phyloP scores from a whole-genome alignment of 148 eudicot species.

The Fagopyrum homotropicum region DNA sequence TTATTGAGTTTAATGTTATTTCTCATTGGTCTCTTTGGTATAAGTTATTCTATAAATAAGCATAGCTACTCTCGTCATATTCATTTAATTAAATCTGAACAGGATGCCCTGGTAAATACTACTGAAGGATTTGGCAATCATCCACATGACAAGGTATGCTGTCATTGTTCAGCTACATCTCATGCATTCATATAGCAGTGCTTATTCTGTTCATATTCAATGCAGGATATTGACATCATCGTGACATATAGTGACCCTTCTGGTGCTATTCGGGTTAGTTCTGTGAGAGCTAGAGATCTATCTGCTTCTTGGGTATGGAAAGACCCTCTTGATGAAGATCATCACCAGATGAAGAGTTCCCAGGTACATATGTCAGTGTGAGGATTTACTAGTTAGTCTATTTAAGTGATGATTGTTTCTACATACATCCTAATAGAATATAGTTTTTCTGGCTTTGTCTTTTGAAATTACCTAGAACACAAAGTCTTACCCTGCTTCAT shows the following conservation, averaged over 20 bases:
- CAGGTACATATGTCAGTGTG: conserved; percentile 34
- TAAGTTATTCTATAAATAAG: neutral
- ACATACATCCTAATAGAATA: neutral
- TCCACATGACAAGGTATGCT: conserved; percentile 54
- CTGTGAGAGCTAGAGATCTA: conserved; percentile 69
- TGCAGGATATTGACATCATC: conserved; percentile 91
- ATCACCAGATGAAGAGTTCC: conserved; percentile 26
- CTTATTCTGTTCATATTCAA: conserved; percentile 17
- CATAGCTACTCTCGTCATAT: conserved; percentile 7
- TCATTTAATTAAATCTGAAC: conserved; percentile 14
- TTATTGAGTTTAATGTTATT: neutral
- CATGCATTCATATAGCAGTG: conserved; percentile 17
- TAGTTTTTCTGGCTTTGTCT: neutral
- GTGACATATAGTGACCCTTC: conserved; percentile 82
- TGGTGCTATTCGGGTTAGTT: conserved; percentile 65
- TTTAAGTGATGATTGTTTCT: neutral
- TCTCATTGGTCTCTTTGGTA: neutral
- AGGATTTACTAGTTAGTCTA: conserved; percentile 2
- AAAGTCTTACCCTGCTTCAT: neutral
- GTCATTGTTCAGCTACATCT: conserved; percentile 13
- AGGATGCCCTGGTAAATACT: conserved; percentile 35
- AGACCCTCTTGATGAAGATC: conserved; percentile 40
- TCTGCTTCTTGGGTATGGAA: conserved; percentile 98
- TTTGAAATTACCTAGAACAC: neutral
- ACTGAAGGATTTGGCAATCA: conserved; percentile 30